A percentile compares a stretch with the other conserved stretches of the same genome.
These are phyloP conservation scores for Neurospora hispaniola DNA, from an alignment of 495 filamentous ascomycete genomes.

Conservation along the genomic window DNA sequence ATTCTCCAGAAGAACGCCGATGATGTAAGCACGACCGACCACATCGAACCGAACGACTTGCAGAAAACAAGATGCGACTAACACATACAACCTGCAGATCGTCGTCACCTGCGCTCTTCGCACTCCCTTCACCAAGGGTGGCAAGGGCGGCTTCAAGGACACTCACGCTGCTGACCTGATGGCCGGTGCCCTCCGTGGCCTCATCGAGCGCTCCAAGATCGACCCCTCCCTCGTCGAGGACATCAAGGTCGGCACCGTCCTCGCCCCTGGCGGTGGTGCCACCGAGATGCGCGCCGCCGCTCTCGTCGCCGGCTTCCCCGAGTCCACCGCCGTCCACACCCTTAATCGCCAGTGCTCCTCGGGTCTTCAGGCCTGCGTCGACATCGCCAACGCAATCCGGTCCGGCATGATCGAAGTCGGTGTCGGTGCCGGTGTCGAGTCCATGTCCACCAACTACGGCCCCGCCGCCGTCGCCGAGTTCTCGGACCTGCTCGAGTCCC, in stretches of 20 bases:
- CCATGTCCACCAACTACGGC: constrained; percentile 88
- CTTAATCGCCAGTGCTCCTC: constrained; percentile 89
- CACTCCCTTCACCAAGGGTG: constrained; percentile 83
- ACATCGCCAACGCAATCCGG: constrained; percentile 84
- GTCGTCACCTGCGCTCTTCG: constrained; percentile 90
- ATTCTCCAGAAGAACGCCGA: constrained; percentile 41
- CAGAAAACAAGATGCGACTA: neutral
- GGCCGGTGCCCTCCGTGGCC: constrained; percentile 66
- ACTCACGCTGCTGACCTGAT: constrained; percentile 79
- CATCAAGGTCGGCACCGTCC: constrained; percentile 82
- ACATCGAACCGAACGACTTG: neutral
- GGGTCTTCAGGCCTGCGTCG: constrained; percentile 80
- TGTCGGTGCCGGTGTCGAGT: constrained; percentile 94
- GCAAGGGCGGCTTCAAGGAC: constrained; percentile 92
- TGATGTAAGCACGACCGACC: constrained; percentile 28
- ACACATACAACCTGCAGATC: constrained; percentile 38
- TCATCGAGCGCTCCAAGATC: constrained; percentile 76
- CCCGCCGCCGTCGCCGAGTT: constrained; percentile 88
- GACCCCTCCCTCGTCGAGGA: constrained; percentile 80
- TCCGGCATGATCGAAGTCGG: constrained; percentile 91
- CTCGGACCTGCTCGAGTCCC: constrained; percentile 77
- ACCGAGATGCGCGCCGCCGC: constrained; percentile 94
- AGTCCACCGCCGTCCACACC: constrained; percentile 65
- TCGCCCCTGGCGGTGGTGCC: constrained; percentile 86
- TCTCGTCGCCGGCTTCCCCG: constrained; percentile 85